phyloP scores from a whole-genome alignment of 2,329 filamentous ascomycete species.

The Fusarium chuoi region DNA sequence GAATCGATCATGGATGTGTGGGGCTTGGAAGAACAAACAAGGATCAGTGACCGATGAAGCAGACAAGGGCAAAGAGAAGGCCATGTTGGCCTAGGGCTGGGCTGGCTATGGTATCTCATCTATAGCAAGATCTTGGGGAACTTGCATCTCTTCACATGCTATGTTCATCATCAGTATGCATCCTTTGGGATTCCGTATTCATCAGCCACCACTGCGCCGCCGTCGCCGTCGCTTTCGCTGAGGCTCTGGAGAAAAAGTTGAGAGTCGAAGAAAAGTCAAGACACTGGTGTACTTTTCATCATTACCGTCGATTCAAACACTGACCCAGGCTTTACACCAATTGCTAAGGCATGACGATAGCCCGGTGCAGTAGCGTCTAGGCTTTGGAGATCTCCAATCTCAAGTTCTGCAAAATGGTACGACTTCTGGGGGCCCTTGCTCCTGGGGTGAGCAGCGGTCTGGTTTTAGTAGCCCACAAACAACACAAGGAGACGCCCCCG shows the following conservation, averaged over 20 bases:
- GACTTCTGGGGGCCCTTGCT: conserved; percentile 38
- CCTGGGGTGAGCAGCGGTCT: conserved; percentile 40
- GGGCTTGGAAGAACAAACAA: conserved; percentile 28
- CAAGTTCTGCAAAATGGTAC: conserved; percentile 44
- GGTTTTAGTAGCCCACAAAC: conserved; percentile 31
- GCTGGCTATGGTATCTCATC: conserved; percentile 31
- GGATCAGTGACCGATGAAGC: conserved; percentile 36
- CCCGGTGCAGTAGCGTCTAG: conserved; percentile 41
- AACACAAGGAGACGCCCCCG: conserved; percentile 31
- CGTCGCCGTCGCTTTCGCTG: conserved; percentile 3
- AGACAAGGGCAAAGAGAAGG: conserved; percentile 28
- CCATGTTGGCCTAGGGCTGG: conserved; percentile 37
- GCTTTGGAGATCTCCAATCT: conserved; percentile 47
- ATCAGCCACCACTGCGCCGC: neutral
- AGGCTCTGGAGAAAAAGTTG: neutral
- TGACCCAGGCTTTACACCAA: conserved; percentile 36
- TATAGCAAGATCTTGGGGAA: conserved; percentile 22
- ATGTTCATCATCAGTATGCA: conserved; percentile 11
- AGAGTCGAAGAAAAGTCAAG: conserved; percentile 25
- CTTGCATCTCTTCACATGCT: conserved; percentile 24
- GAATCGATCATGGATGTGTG: conserved; percentile 42
- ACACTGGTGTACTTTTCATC: conserved; percentile 25
- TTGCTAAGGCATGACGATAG: conserved; percentile 40
- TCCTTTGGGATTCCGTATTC: neutral
- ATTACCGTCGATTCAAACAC: conserved; percentile 28